These are phyloP conservation scores for Apiospora phragmitis DNA, from an alignment of 2,329 filamentous ascomycete genomes.

Conservation along the genomic window DNA sequence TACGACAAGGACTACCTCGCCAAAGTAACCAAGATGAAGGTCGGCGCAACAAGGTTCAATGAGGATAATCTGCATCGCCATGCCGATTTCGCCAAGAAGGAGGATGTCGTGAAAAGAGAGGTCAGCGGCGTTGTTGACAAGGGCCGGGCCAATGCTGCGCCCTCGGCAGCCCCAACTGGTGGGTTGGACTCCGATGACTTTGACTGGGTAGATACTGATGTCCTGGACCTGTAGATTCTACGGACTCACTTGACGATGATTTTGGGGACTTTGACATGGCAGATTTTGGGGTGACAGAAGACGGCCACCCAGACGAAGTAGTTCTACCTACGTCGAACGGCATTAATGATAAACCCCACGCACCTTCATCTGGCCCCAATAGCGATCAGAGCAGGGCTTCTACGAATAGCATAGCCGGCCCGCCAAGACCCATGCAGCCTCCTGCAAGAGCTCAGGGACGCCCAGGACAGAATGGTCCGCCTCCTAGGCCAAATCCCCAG, in stretches of 20 bases:
- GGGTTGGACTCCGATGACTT: slow-evolving; percentile 45
- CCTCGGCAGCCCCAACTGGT: slow-evolving; percentile 36
- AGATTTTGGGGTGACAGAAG: slow-evolving; percentile 70
- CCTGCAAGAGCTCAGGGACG: slow-evolving; percentile 30
- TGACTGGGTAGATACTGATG: slow-evolving; percentile 35
- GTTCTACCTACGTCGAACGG: slow-evolving; percentile 46
- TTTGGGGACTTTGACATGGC: slow-evolving; percentile 71
- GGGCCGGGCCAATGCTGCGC: slow-evolving; percentile 26
- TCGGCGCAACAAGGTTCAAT: slow-evolving; percentile 74
- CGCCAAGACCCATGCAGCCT: slow-evolving; percentile 37
- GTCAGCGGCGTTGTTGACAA: slow-evolving; percentile 26
- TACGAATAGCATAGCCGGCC: slow-evolving; percentile 23
- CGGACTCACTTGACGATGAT: slow-evolving; percentile 32
- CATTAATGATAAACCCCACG: slow-evolving; percentile 28
- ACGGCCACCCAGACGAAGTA: slow-evolving; percentile 78
- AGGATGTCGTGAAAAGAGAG: slow-evolving; percentile 32
- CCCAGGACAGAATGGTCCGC: slow-evolving; percentile 14
- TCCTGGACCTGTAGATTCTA: slow-evolving; percentile 32
- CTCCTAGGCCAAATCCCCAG: slow-evolving; percentile 32
- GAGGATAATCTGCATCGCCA: slow-evolving; percentile 81
- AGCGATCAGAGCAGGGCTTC: slow-evolving; percentile 28
- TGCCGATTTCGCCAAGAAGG: slow-evolving; percentile 69
- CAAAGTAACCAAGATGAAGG: slow-evolving; percentile 89
- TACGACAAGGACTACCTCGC: slow-evolving; percentile 94
- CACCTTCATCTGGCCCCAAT: slow-evolving; percentile 19